Percentiles rank a stretch among this genome's conserved stretches.
Evolutionary conservation across 2,329 filamentous ascomycete species (phyloP).

Genomic region (Hypoxylon sp.): DNA sequence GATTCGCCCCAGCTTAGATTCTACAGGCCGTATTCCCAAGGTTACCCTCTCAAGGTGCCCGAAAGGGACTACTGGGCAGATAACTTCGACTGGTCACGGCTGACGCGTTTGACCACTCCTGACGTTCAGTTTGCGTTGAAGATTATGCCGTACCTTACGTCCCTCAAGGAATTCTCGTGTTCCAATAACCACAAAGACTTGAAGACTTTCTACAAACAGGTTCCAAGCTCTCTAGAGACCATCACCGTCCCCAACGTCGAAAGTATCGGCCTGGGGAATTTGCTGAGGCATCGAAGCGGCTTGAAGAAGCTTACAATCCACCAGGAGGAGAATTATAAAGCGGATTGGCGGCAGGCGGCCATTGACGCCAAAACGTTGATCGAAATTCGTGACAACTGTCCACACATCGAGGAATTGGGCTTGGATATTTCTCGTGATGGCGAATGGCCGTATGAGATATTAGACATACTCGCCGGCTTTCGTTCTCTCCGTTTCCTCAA

Average conservation of each 20-base stretch:
- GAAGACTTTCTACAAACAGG: slow-evolving; percentile 14
- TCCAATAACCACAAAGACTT: background rate
- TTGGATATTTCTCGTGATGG: slow-evolving; percentile 22
- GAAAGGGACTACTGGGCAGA: slow-evolving; percentile 33
- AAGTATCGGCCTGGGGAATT: slow-evolving; percentile 1
- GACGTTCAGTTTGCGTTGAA: background rate
- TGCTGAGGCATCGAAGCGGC: slow-evolving; percentile 18
- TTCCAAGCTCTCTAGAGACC: slow-evolving; percentile 25
- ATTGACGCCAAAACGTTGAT: slow-evolving; percentile 14
- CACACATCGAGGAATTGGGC: slow-evolving; percentile 25
- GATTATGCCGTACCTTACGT: slow-evolving; percentile 17
- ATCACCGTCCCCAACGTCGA: slow-evolving; percentile 2
- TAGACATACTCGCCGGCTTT: slow-evolving; percentile 27
- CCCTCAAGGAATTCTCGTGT: slow-evolving; percentile 21
- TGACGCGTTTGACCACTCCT: slow-evolving; percentile 9
- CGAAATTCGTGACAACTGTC: slow-evolving; percentile 25
- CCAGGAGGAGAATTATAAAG: background rate
- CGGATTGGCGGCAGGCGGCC: background rate
- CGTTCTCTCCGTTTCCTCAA: slow-evolving; percentile 22
- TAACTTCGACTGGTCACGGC: slow-evolving; percentile 32
- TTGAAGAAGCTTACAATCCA: slow-evolving; percentile 26
- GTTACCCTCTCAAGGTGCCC: background rate
- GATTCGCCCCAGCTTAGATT: background rate
- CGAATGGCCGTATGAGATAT: slow-evolving; percentile 27
- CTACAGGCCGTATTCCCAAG: background rate